Evolutionary conservation across 805 yeast species (phyloP).

Genomic region (Candida vaughaniae): DNA sequence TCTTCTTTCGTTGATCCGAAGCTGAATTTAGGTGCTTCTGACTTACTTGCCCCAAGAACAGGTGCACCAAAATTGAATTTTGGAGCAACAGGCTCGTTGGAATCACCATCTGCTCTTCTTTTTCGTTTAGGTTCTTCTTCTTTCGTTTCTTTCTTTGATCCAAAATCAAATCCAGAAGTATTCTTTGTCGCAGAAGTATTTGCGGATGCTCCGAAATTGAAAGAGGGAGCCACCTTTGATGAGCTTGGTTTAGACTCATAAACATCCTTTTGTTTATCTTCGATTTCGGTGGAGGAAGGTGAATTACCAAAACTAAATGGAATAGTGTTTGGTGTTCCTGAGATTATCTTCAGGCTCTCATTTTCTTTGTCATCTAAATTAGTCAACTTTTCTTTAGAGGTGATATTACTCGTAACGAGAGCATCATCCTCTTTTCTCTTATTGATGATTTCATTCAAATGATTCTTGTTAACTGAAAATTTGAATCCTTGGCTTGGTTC

Average conservation of each 20-base stretch:
- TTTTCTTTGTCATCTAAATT: too few relatives aligned
- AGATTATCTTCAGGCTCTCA: not conserved
- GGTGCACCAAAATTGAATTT: constrained; percentile 16
- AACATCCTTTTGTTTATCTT: not conserved
- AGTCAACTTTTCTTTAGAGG: too few relatives aligned
- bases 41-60: not conserved
- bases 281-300: too few relatives aligned
- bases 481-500: constrained; percentile 40
- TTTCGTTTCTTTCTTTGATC: not conserved
- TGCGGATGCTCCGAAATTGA: not conserved
- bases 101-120: constrained; percentile 7
- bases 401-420: too few relatives aligned
- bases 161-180: too few relatives aligned
- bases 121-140: constrained; percentile 8
- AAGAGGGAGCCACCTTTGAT: not conserved
- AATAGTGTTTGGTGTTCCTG: too few relatives aligned
- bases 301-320: too few relatives aligned
- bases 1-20: constrained; percentile 10
- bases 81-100: constrained; percentile 5
- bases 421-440: constrained; percentile 14
- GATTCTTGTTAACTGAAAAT: constrained; percentile 30
- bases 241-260: too few relatives aligned
- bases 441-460: constrained; percentile 23
- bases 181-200: too few relatives aligned
- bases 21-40: constrained; percentile 7